Evolutionary conservation across 2,329 filamentous ascomycete species (phyloP), one percentile per base, ranked within the genome.

Genomic region (Cordyceps cateniannulata): DNA sequence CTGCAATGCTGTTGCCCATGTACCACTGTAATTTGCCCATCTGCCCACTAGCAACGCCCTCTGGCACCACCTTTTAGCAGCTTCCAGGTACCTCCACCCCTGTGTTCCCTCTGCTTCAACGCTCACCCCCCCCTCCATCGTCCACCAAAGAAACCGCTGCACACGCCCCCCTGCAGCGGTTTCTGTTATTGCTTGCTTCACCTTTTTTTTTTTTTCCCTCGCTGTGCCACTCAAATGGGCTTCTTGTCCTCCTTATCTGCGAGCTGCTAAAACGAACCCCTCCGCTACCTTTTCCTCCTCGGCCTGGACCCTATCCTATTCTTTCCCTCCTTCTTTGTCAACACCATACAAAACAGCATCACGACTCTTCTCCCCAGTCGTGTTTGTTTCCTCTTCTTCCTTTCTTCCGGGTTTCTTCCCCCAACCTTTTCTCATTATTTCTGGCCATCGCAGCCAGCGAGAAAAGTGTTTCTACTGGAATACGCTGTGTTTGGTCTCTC

Each of bases 181-280:
- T 27, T 27, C 20, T 58, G 44, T 58, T 58, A 32, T 59, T 59
- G 48, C 56, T 50, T 58, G 55, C 42, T 22, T 32, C n/a, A 14
- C 27, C 27, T 47, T 20, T 44, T 45, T 9, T 9, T 16, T 40
- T 9, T 4, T n/a, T 42, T 6, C 18, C 22, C 47, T 50, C n/a
- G 20, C 42, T 35, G 40, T 56, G 42, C 53, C 29, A 48, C 52
- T 16, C 27, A 6, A 10, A 18, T 20, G 24, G 16, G 27, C 12
- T n/a, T 35, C 20, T 48, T 20, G 51, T 49, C 56, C 55, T 57
- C 54, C 54, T 59, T 59, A 59, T 59, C 57, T 45, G 24, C 25
- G 24, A 18, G 47, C 48, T 48, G 57, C 57, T 59, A 59, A 59
- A 59, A 59, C 57, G 49, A 59, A 52, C 57, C 57, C 57, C 57